Evolutionary conservation across 768 basidiomycete genomes (phyloP).

Genomic region (Tulasnella sp.): DNA sequence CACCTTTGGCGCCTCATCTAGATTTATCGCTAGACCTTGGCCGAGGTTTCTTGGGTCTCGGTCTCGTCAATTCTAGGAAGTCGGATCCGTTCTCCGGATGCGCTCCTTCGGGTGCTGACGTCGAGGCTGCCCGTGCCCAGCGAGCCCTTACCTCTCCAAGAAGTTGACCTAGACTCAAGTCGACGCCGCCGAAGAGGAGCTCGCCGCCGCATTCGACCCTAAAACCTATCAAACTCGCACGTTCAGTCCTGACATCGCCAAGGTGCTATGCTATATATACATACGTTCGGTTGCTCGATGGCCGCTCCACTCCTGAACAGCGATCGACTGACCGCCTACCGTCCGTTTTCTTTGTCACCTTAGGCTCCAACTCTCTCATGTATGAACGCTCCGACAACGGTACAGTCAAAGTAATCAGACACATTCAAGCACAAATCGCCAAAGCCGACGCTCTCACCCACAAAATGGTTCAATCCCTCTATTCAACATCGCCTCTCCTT

Average conservation of each 20-base stretch:
- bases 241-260: slow-evolving; percentile 19
- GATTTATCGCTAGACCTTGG: not conserved
- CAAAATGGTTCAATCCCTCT: no score
- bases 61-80: slow-evolving; percentile 9
- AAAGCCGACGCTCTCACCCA: not conserved
- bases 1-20: slow-evolving; percentile 14
- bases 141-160: slow-evolving; percentile 17
- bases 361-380: slow-evolving; percentile 18
- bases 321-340: not conserved
- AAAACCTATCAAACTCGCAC: not conserved
- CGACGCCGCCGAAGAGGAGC: slow-evolving; percentile 17
- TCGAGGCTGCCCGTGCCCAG: no score
- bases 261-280: slow-evolving; percentile 21
- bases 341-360: no score
- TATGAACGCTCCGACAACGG: slow-evolving; percentile 16
- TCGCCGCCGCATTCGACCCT: not conserved
- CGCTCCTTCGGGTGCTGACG: not conserved
- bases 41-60: not conserved
- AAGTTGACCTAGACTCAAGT: slow-evolving; percentile 3
- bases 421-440: not conserved
- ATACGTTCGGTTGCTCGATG: not conserved
- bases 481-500: not conserved
- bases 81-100: not conserved
- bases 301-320: not conserved
- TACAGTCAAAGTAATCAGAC: not conserved